Evolutionary conservation across 768 basidiomycete species (phyloP).

Genomic region (Lactifluus volemus): DNA sequence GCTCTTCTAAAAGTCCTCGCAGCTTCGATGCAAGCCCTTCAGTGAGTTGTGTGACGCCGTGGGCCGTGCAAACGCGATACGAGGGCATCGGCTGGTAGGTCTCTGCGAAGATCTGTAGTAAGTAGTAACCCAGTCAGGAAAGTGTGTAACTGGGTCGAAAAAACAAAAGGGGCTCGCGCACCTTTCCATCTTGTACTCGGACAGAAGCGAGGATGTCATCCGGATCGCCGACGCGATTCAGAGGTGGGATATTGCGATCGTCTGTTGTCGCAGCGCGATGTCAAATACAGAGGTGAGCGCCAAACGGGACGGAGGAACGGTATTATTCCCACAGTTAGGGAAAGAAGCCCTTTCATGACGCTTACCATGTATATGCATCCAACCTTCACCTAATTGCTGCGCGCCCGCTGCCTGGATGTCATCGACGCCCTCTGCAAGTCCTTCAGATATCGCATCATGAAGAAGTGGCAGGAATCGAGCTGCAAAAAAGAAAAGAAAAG

Average conservation of each 20-base stretch:
- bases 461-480: constrained; percentile 29
- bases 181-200: constrained; percentile 60
- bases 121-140: not conserved
- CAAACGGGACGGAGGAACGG: not conserved
- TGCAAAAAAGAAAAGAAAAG: not conserved
- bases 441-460: constrained; percentile 49
- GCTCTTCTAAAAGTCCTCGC: constrained; percentile 29
- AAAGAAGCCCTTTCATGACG: not conserved
- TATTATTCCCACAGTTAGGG: not conserved
- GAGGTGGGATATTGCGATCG: constrained; percentile 61
- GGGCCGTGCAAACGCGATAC: constrained; percentile 69
- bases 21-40: constrained; percentile 52
- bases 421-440: constrained; percentile 49
- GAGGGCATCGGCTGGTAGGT: constrained; percentile 83
- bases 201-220: constrained; percentile 80
- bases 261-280: constrained; percentile 29
- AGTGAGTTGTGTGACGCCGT: constrained; percentile 62
- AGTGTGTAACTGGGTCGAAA: not conserved
- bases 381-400: constrained; percentile 58
- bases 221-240: constrained; percentile 70
- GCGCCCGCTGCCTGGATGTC: constrained; percentile 60
- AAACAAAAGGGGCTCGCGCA: constrained; percentile 22
- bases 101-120: constrained; percentile 47
- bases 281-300: not conserved
- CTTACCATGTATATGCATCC: constrained; percentile 75